Base-by-base conservation (phyloP, 2,329 filamentous ascomycete genomes). In the Xylaria sp. region DNA sequence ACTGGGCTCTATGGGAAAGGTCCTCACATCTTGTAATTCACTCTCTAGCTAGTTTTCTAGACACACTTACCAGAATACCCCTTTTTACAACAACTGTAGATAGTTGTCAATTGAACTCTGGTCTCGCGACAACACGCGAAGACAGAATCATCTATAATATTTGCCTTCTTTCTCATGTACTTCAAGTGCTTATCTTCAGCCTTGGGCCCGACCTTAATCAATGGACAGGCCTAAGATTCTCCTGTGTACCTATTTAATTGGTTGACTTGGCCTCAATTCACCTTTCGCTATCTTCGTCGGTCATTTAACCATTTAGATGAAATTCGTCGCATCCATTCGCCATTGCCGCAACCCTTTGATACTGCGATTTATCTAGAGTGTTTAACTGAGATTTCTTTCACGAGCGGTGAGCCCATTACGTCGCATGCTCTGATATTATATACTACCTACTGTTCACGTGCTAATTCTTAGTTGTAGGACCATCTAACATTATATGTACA, bases 1-100 rank as follows among this genome's bases (percentile, higher is more conserved):
- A 34, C 20, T 41, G n/a, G n/a, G n/a, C 15, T 44, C 39, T 28
- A 20, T 13, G 25, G 4, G 7, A 23, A 46, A 25, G n/a, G 13
- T 44, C 44, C 13, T 55, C 44, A 20, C 12, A 66, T 13, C 46
- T 48, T 58, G 37, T 61, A 61, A 56, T 62, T 39, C 51, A 32
- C 18, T 48, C 37, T 46, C 56, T 58, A 58, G 18, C 20, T 54
- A 59, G 52, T 28, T 62, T 39, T 60, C 23, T 58, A 54, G 32
- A 58, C 15, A 3, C 4, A 59, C 25, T 69, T 64, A 32, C 13
- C 18, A 60, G 39, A 63, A 67, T 64, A 67, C 64, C 68, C 67
- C 68, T 7, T 63, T 46, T 63, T 51, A 39, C 34, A 13, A 46
- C 56, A 65, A 61, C 66, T 57, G 25, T 61, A 62, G 41, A 63